Conservation (phyloP, 1,284 basidiomycete genomes). For the Pseudozyma flocculosa region DNA sequence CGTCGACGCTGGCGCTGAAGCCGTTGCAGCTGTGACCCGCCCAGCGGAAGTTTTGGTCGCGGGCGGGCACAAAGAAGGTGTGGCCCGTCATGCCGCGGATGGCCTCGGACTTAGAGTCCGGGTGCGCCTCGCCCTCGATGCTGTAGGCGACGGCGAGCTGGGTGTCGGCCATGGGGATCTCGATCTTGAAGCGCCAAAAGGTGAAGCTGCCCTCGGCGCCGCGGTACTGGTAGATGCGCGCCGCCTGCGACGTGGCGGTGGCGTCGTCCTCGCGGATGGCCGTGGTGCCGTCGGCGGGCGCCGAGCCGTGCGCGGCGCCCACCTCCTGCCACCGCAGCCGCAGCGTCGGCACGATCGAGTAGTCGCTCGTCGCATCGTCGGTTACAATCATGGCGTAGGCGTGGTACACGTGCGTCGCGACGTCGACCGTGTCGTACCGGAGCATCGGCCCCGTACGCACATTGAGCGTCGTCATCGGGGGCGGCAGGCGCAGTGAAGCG, state of each 20-base stretch:
- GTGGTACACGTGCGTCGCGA: conserved; percentile 68
- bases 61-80: conserved; percentile 80
- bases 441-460: conserved; percentile 71
- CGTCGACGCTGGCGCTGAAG: conserved; percentile 62
- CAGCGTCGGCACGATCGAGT: conserved; percentile 61
- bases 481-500: too few species aligned
- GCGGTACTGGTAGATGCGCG: conserved; percentile 78
- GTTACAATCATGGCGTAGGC: conserved; percentile 63
- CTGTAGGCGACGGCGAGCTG: conserved; percentile 79
- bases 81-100: conserved; percentile 63
- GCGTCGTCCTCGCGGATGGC: conserved; percentile 20
- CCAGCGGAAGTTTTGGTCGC: conserved; percentile 84
- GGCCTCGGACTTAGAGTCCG: conserved; percentile 28
- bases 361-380: conserved; percentile 70
- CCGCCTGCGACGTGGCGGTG: conserved; percentile 61
- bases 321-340: conserved; percentile 68
- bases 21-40: conserved; percentile 74
- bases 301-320: conserved; percentile 5
- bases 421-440: conserved; percentile 83
- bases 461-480: conserved; percentile 45
- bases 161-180: conserved; percentile 71
- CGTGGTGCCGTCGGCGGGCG: conserved; percentile 20
- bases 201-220: conserved; percentile 72
- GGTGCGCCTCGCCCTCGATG: conserved; percentile 53
- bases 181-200: conserved; percentile 92